A percentile compares a stretch with the other conserved stretches of the same genome.
These are phyloP conservation scores for Dendrothele bispora DNA, from an alignment of 768 basidiomycete species.

Conservation along the genomic window DNA sequence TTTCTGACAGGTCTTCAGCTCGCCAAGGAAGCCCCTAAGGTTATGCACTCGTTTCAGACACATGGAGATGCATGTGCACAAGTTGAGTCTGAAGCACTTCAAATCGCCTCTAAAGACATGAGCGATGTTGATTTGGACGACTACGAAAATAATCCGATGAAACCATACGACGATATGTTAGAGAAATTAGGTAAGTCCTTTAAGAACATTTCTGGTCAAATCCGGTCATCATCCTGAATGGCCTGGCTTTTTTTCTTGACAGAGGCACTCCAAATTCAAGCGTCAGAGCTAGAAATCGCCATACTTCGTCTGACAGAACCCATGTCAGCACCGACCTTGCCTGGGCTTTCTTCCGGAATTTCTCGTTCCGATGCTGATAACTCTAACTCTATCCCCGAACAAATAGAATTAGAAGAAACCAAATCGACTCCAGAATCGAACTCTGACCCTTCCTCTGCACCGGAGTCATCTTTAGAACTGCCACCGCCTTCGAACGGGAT, in stretches of 20 bases:
- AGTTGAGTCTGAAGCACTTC: constrained; percentile 42
- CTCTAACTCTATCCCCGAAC: neutral
- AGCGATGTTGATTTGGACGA: constrained; percentile 30
- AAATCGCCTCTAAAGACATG: constrained; percentile 34
- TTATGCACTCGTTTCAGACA: constrained; percentile 48
- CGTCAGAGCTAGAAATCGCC: constrained; percentile 6
- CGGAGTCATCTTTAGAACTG: neutral
- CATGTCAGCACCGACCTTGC: neutral
- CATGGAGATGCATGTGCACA: constrained; percentile 45
- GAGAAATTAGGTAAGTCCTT: constrained; percentile 40
- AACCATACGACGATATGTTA: constrained; percentile 42
- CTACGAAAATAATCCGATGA: constrained; percentile 33
- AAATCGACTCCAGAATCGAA: neutral
- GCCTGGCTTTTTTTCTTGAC: neutral
- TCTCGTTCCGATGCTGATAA: too few species aligned
- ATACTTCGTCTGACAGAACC: constrained; percentile 5
- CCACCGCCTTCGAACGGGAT: neutral
- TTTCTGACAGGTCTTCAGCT: constrained; percentile 27
- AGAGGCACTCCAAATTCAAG: constrained; percentile 4
- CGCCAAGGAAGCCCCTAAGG: constrained; percentile 40
- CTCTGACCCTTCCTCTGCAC: neutral
- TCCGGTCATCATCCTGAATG: neutral
- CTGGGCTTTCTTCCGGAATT: neutral
- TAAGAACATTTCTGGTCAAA: too few species aligned
- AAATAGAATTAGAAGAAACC: neutral